phyloP scores from a whole-genome alignment of 371 early-diverging fungal species.

The Parasitella parasitica region DNA sequence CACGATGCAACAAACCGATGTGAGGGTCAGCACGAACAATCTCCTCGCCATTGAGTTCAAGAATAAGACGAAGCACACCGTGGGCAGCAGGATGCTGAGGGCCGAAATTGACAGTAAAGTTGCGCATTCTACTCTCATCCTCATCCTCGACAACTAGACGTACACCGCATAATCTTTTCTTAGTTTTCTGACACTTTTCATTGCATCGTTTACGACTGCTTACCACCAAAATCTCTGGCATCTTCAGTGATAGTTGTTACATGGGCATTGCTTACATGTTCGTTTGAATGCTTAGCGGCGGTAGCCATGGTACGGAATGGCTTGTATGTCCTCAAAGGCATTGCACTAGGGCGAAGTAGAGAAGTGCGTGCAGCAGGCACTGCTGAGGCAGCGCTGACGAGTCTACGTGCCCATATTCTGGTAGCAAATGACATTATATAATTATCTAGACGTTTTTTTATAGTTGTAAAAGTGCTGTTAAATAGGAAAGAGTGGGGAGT shows the following conservation, averaged over 20 bases:
- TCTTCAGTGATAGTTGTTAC: slow-evolving; percentile 50
- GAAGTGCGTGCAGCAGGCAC: slow-evolving; percentile 25
- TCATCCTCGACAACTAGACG: slow-evolving; percentile 42
- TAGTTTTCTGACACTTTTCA: not conserved
- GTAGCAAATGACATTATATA: slow-evolving; percentile 46
- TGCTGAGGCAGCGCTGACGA: slow-evolving; percentile 33
- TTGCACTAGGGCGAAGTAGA: slow-evolving; percentile 14
- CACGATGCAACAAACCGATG: slow-evolving; percentile 95
- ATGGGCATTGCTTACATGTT: slow-evolving; percentile 20
- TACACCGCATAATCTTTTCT: not conserved
- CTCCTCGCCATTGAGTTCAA: slow-evolving; percentile 93
- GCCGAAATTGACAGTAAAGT: slow-evolving; percentile 96
- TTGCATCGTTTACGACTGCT: slow-evolving; percentile 5
- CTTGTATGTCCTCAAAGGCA: slow-evolving; percentile 21
- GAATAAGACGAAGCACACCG: slow-evolving; percentile 96
- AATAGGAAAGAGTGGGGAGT: slow-evolving; percentile 14
- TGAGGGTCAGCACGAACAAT: slow-evolving; percentile 95
- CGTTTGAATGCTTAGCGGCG: slow-evolving; percentile 21
- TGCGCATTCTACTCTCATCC: slow-evolving; percentile 62
- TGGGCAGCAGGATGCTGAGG: slow-evolving; percentile 99
- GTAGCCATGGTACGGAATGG: slow-evolving; percentile 47
- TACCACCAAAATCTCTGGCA: slow-evolving; percentile 35
- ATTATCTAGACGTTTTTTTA: not conserved
- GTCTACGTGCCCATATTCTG: slow-evolving; percentile 48
- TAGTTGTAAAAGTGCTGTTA: not conserved